Evolutionary conservation across 495 filamentous ascomycete genomes (phyloP), one percentile per base, ranked within the genome.

Genomic region (Penicillium manginii): DNA sequence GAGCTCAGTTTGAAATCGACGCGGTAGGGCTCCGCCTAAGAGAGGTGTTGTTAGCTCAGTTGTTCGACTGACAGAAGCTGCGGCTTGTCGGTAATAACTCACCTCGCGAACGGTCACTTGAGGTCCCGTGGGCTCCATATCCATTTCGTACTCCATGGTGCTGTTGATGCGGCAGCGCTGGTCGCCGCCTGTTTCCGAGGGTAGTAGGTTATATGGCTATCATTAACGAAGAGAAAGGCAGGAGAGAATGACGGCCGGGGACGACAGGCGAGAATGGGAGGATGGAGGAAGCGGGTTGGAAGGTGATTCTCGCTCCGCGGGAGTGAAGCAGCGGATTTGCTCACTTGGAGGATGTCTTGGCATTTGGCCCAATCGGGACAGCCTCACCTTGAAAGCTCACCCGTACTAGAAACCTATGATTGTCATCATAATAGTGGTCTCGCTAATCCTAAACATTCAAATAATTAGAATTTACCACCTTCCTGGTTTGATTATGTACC

Each of bases 1-100:
- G 88, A 87, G 68, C 78, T 83, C 51, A 96, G 83, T 70, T 90
- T 82, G 76, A 96, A 96, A 75, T 96, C 87, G 65, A 93, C 90
- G 65, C 85, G 84, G 59, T 83, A 77, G 22, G 75, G 73, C 65
- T 88, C 86, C 43, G 85, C 88, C 91, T 93, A 22, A 50, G 26
- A 8, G 7, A 43, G 17, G 7, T 22, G 57, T 58, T 55, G 58
- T 56, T 15, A 40, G 47, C 4, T 37, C 4, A 37, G 4, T 37
- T 37, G 35, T 5, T 0, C 14, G 9, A 4, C 12, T n/a, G 15
- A 10, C 2, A 3, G 26, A 14, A 37, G 35, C 35, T 37, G 35
- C 4, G 15, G 35, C 35, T 37, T 37, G 35, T n/a, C 15, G 4
- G 12, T 29, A 17, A 31, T 21, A 32, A 51, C 64, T 53, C 78